Conservation (phyloP, 768 basidiomycete genomes). For the Xerocomus potaroensis region DNA sequence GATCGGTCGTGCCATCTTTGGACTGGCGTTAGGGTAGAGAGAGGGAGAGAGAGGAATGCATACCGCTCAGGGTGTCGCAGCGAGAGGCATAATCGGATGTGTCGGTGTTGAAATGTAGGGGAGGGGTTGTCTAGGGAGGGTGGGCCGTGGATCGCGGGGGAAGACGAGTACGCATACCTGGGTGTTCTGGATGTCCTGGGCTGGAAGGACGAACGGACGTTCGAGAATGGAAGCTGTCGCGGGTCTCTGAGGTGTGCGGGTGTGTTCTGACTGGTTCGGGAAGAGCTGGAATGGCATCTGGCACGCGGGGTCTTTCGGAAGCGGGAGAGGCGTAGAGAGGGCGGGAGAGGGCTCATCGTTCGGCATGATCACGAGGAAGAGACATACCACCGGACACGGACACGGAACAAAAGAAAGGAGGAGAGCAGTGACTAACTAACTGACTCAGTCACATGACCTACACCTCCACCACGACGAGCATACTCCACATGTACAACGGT, state of each 20-base stretch:
- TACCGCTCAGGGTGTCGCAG: constrained; percentile 22
- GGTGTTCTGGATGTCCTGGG: constrained; percentile 26
- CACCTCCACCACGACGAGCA: constrained; percentile 58
- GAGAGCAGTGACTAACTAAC: constrained; percentile 6
- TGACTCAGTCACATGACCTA: constrained; percentile 28
- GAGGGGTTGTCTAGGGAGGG: constrained; percentile 2
- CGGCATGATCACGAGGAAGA: constrained; percentile 27
- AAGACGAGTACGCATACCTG: constrained; percentile 5
- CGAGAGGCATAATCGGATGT: constrained; percentile 8
- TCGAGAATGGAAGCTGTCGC: constrained; percentile 45
- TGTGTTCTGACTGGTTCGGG: constrained; percentile 22
- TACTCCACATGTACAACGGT: constrained; percentile 94
- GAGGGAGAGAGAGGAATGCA: constrained; percentile 8
- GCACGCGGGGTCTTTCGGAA: constrained; percentile 20
- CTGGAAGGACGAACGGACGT: constrained; percentile 38
- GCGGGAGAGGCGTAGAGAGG: constrained; percentile 22
- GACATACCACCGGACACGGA: not conserved
- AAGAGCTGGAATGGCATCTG: constrained; percentile 36
- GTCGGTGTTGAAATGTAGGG: constrained; percentile 6
- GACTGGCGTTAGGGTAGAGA: constrained; percentile 15
- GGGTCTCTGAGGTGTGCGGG: constrained; percentile 33
- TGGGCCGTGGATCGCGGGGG: not conserved
- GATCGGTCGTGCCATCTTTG: constrained; percentile 17
- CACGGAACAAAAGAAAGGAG: not conserved
- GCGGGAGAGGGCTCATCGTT: constrained; percentile 21